phyloP scores from a whole-genome alignment of 2,329 filamentous ascomycete species.

The Pestalotiopsis fici region DNA sequence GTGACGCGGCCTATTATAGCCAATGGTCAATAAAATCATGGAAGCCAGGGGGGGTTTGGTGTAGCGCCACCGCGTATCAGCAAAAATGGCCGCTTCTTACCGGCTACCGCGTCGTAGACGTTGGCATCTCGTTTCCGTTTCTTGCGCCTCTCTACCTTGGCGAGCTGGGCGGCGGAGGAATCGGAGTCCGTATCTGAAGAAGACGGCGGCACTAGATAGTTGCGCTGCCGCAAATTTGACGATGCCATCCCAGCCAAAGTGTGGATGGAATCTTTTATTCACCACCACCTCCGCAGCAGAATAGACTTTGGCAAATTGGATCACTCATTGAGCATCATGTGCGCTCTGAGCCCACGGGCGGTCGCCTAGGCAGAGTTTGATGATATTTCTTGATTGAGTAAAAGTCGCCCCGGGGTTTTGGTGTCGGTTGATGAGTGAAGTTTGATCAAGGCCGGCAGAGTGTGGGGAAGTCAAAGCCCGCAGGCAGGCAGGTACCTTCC shows the following conservation, averaged over 20 bases:
- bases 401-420: slow-evolving; percentile 8
- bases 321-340: not conserved
- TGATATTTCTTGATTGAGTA: not conserved
- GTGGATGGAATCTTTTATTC: slow-evolving; percentile 13
- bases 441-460: not conserved
- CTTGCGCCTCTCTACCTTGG: slow-evolving; percentile 16
- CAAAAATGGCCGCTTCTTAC: slow-evolving; percentile 37
- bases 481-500: too few relatives aligned
- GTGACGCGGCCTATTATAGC: slow-evolving; percentile 33
- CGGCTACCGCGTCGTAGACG: slow-evolving; percentile 74
- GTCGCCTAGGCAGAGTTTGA: too few relatives aligned
- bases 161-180: slow-evolving; percentile 19
- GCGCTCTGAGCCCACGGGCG: not conserved
- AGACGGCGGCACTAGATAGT: slow-evolving; percentile 16
- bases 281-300: slow-evolving; percentile 4
- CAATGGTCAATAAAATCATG: not conserved
- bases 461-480: too few relatives aligned
- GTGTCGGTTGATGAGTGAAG: slow-evolving; percentile 8
- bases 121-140: slow-evolving; percentile 43
- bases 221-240: slow-evolving; percentile 17
- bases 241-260: slow-evolving; percentile 21
- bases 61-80: not conserved
- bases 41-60: too few relatives aligned
- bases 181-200: slow-evolving; percentile 17
- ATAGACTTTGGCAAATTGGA: too few relatives aligned